Base-by-base conservation (phyloP, 2,329 filamentous ascomycete species). In the Clarireedia monteithiana region DNA sequence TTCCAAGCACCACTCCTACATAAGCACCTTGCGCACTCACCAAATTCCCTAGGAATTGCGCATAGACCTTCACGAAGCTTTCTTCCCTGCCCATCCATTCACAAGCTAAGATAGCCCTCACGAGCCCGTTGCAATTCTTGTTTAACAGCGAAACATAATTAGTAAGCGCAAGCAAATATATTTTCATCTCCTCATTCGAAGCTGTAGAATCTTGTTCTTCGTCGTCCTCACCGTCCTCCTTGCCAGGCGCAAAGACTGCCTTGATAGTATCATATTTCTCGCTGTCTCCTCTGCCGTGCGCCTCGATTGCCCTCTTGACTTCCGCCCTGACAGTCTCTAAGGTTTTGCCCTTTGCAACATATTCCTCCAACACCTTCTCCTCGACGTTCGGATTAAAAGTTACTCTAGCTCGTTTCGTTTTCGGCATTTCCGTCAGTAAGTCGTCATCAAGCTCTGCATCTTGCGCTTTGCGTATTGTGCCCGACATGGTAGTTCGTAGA, bases 11-110 rank as follows among this genome's bases (percentile, higher is more conserved):
- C 20, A 82, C 77, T 23, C 78, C 79, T 36, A 95, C 80, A 71
- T 89, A 95, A 14, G 82, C 84, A 46, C 88, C 86, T 66, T 96
- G 89, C 0, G 91, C 87, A 58, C 89, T 95, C 52, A 91, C 83
- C 47, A 99, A 74, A 39, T 84, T 83, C 17, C 82, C 81, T 24
- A 89, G 72, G 63, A 89, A 86, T 64, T 84, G 78, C 55, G 80
- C 77, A 67, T 88, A 91, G 51, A 82, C 80, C 63, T 81, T 81
- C 56, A 83, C 77, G 66, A 89, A 89, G 38, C 77, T 74, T 27
- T 82, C 79, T 59, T 86, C 82, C 56, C 83, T 78, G 9, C 81
- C 83, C 38, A 85, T 73, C 84, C 84, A 88, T 36, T 80, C 78
- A 66, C 79, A 83, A 53, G 75, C 72, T n/a, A 87, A 71, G 7